Evolutionary conservation across 2,329 filamentous ascomycete genomes (phyloP).

Genomic region (Dothidotthia symphoricarpi): DNA sequence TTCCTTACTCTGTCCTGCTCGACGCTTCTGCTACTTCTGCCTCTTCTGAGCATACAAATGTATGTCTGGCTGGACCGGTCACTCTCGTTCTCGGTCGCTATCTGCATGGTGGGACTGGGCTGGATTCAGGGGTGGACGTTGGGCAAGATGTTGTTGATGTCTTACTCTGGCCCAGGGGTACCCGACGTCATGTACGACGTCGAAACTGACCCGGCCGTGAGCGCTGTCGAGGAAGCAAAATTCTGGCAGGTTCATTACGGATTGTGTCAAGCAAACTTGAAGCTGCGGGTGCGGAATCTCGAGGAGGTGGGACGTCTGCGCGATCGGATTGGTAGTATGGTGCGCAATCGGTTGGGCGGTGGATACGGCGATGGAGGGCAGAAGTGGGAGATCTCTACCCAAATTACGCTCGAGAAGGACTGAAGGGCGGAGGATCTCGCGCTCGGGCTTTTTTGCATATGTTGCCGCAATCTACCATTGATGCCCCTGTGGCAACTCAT

Average conservation of each 20-base stretch:
- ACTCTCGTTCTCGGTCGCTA: conserved; percentile 76
- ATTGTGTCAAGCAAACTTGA: conserved; percentile 91
- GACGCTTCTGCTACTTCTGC: conserved; percentile 73
- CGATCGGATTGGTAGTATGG: conserved; percentile 71
- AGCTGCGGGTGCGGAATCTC: conserved; percentile 65
- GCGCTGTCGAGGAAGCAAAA: conserved; percentile 79
- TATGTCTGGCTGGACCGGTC: conserved; percentile 81
- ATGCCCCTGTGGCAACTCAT: conserved; percentile 22
- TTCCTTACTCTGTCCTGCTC: conserved; percentile 90
- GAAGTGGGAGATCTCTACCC: conserved; percentile 90
- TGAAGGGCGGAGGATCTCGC: conserved; percentile 19
- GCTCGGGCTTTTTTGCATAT: conserved; percentile 15
- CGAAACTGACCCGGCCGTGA: conserved; percentile 72
- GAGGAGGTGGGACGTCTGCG: conserved; percentile 70
- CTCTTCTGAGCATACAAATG: conserved; percentile 75
- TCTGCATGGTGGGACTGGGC: conserved; percentile 86
- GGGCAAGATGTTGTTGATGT: conserved; percentile 95
- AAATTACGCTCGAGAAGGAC: conserved; percentile 62
- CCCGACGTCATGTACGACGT: conserved; percentile 80
- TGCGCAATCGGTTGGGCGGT: conserved; percentile 83
- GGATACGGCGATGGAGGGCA: conserved; percentile 79
- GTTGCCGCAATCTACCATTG: conserved; percentile 23
- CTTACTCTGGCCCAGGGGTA: conserved; percentile 64
- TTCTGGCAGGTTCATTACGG: conserved; percentile 99
- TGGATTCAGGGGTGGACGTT: conserved; percentile 79